phyloP scores from a whole-genome alignment of 73 alveolate species.

The Paramecium bursaria region DNA sequence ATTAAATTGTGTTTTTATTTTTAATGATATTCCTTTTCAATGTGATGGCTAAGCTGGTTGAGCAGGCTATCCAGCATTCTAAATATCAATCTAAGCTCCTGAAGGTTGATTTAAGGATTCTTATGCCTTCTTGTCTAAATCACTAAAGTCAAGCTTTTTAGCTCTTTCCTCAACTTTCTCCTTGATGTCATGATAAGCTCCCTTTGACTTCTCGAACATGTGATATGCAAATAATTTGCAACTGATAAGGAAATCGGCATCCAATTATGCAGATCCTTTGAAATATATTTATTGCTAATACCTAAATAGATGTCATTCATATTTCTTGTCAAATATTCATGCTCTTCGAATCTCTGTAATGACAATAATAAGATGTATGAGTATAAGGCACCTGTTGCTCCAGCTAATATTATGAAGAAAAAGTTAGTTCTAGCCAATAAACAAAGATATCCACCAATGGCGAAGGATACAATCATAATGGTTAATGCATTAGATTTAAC shows the following conservation, averaged over 20 bases:
- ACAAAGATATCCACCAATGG: background rate
- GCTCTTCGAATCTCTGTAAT: slow-evolving; percentile 15
- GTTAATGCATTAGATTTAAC: slow-evolving; percentile 1
- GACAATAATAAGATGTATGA: slow-evolving; percentile 22
- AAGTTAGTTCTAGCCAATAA: slow-evolving; percentile 23
- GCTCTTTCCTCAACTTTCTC: too few species aligned
- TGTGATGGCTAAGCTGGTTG: too few species aligned
- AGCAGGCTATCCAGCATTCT: too few species aligned
- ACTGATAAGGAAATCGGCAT: slow-evolving; percentile 23
- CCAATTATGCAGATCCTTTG: slow-evolving; percentile 59
- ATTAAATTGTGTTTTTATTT: too few species aligned
- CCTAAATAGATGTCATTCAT: slow-evolving; percentile 9
- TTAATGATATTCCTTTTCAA: too few species aligned
- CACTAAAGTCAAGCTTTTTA: too few species aligned
- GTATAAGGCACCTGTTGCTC: background rate
- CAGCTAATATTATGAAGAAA: background rate
- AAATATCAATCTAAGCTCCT: too few species aligned
- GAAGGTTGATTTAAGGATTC: too few species aligned
- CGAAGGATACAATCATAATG: slow-evolving; percentile 5
- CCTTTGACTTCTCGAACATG: background rate
- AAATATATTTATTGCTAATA: too few species aligned
- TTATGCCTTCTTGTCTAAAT: too few species aligned
- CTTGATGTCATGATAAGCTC: too few species aligned
- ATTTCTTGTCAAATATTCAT: background rate
- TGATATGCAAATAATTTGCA: slow-evolving; percentile 41